Evolutionary conservation across 306 rosid genomes (phyloP), one percentile per base, ranked within the genome.

Genomic region (Prunus mira): DNA sequence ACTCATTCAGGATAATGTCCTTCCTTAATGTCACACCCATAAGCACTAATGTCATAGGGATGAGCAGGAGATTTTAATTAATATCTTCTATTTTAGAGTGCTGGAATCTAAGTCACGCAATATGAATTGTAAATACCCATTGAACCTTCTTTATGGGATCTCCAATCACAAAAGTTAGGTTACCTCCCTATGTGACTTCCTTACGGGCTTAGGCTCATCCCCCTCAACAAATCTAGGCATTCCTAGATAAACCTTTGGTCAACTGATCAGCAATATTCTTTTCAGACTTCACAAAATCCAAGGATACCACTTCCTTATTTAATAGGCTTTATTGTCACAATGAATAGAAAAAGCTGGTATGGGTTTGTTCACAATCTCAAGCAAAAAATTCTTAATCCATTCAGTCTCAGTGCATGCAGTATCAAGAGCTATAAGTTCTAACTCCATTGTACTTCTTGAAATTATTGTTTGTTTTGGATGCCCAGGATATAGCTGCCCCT

Each of bases 81-180:
- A 25, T n/a, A 25, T 24, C 19, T 61, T 18, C 38, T 61, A 8
- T 12, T 61, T 61, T 25, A 11, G 62, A 9, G 28, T 56, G 28
- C 15, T 56, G 15, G 62, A 56, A 56, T n/a, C 6, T 56, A 20
- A 11, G 19, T 61, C 65, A 25, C 1, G 1, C 38, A 24, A 27
- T 61, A 13, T 61, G 65, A 18, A 67, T 43, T 69, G 43, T 41
- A 41, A 56, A 9, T 72, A 72, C 67, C 76, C 55, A 57, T 72
- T 57, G n/a, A 57, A 72, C 56, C 28, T 72, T 2, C 24, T 25
- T 73, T 28, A 45, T 45, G 46, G 45, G 56, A 45, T 73, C 69
- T 41, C 3, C 8, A 24, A 73, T 73, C 57, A 73, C 24, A 73
- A 11, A 60, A 45, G 25, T 57, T 72, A 41, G 25, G 55, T 41